These are phyloP conservation scores for Austroboletus olivaceoglutinosus DNA, from an alignment of 1,284 basidiomycete genomes.

Conservation along the genomic window DNA sequence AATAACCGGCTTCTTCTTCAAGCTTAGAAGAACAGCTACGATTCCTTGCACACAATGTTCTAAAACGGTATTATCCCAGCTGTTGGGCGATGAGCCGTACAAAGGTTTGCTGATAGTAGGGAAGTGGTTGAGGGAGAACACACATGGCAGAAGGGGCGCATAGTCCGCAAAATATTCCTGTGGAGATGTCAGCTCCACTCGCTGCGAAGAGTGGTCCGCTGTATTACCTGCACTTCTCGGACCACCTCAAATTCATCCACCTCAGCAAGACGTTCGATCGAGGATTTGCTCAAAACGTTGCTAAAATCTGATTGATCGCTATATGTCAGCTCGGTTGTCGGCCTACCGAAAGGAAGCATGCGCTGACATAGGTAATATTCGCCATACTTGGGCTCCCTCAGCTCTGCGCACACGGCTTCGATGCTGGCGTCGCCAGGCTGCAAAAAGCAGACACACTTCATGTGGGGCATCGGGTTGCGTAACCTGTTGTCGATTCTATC, in stretches of 20 bases:
- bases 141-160: conserved; percentile 78
- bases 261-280: conserved; percentile 92
- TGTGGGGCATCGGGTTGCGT: conserved; percentile 88
- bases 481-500: conserved; percentile 93
- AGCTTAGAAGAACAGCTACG: conserved; percentile 84
- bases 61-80: conserved; percentile 75
- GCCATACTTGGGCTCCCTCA: conserved; percentile 89
- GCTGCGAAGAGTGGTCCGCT: neutral
- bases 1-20: conserved; percentile 95
- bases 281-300: conserved; percentile 85
- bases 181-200: conserved; percentile 2
- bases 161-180: conserved; percentile 98
- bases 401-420: conserved; percentile 78
- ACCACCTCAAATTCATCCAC: conserved; percentile 97
- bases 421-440: conserved; percentile 81
- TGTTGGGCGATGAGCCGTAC: conserved; percentile 64
- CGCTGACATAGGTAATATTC: conserved; percentile 97
- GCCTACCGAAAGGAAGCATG: conserved; percentile 49
- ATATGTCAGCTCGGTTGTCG: conserved; percentile 15
- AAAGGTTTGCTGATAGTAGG: conserved; percentile 63
- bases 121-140: conserved; percentile 86
- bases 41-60: conserved; percentile 81
- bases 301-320: conserved; percentile 75
- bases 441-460: conserved; percentile 96
- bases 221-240: conserved; percentile 85